These are phyloP conservation scores for Candida xiaguanensis DNA, from an alignment of 805 yeast genomes.

Conservation along the genomic window DNA sequence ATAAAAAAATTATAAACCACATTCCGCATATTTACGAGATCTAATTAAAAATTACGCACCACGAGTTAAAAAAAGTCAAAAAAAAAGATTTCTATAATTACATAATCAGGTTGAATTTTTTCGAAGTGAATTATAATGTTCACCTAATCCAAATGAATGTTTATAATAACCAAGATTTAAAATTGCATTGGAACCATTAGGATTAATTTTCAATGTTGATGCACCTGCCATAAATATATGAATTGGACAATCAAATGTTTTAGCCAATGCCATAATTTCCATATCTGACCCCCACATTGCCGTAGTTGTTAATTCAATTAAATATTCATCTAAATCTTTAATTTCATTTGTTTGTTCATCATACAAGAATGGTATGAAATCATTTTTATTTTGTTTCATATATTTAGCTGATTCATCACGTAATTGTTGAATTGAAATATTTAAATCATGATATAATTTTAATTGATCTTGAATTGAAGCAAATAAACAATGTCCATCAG, in stretches of 20 bases:
- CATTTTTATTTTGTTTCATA: conserved; percentile 61
- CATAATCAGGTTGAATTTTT: conserved; percentile 12
- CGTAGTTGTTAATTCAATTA: conserved; percentile 64
- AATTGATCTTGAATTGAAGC: conserved; percentile 83
- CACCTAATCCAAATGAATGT: conserved; percentile 87
- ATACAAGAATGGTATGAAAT: conserved; percentile 76
- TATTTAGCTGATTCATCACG: conserved; percentile 64
- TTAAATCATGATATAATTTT: conserved; percentile 40
- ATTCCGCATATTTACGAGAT: too few species aligned
- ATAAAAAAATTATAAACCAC: too few species aligned
- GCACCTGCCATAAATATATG: conserved; percentile 76
- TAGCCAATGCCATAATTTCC: conserved; percentile 80
- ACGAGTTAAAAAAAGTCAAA: too few species aligned
- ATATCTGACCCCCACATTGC: conserved; percentile 96
- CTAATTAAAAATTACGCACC: too few species aligned
- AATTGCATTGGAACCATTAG: conserved; percentile 46
- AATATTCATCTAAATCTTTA: conserved; percentile 64
- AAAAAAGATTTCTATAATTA: too few species aligned
- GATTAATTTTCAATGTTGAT: conserved; percentile 61
- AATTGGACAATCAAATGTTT: conserved; percentile 70
- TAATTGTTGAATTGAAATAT: conserved; percentile 45
- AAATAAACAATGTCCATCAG: conserved; percentile 94
- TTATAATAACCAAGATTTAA: conserved; percentile 77
- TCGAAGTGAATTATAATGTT: conserved; percentile 79
- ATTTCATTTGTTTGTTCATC: conserved; percentile 70